These are phyloP conservation scores for Quercus variabilis DNA, from an alignment of 306 rosid species.

Conservation along the genomic window DNA sequence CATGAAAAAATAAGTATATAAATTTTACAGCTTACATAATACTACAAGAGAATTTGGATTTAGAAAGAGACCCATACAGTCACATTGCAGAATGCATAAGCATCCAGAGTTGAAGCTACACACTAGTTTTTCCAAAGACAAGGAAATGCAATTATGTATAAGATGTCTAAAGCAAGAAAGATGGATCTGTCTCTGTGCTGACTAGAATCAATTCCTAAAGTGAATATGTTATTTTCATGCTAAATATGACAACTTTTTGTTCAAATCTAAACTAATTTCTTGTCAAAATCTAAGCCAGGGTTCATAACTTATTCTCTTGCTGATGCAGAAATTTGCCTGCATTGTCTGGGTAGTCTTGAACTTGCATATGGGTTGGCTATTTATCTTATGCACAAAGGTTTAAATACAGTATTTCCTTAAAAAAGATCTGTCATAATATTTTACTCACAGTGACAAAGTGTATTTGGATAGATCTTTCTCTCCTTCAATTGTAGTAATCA, in stretches of 20 bases:
- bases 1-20: neutral
- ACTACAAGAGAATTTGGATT: neutral
- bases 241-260: neutral
- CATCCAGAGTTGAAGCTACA: neutral
- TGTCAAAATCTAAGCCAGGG: neutral
- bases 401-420: neutral
- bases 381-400: neutral
- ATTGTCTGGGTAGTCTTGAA: neutral
- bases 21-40: neutral
- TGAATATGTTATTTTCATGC: neutral
- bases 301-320: neutral
- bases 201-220: neutral
- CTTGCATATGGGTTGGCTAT: neutral
- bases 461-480: conserved; percentile 86
- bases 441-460: conserved; percentile 76
- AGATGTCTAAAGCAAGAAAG: neutral
- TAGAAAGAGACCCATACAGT: too few species aligned
- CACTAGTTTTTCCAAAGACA: neutral
- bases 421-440: neutral
- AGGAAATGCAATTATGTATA: neutral
- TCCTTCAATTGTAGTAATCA: conserved; percentile 86
- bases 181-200: neutral
- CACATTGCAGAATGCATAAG: too few species aligned
- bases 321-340: neutral
- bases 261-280: neutral